Base-by-base conservation (phyloP, 2,329 filamentous ascomycete genomes). In the Zymoseptoria pseudotritici region DNA sequence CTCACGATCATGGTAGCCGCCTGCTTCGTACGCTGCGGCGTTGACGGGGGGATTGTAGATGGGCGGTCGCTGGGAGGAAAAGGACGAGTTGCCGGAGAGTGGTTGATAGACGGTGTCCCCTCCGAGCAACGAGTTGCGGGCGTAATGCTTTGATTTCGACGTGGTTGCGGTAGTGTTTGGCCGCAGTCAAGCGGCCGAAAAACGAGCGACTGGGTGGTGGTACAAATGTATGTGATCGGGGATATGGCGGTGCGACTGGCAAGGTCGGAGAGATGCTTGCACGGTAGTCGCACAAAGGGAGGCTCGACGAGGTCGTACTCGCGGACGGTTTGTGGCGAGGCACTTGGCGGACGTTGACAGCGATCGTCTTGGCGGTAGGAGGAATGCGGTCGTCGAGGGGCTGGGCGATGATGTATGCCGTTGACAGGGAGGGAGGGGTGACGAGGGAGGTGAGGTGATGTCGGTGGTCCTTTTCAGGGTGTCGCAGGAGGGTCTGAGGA, bases 71-170 rank as follows among this genome's bases (percentile, higher is more conserved):
- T 67, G 59, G 57, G 63, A 66, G 53, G 65, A 69, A 63, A 68
- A 65, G 60, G 60, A 63, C 31, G 60, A 65, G 59, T 63, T 62
- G 63, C 78, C 77, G 69, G 82, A 78, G 54, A 81, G 77, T 56
- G 77, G 78, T 67, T 81, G 79, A 63, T 74, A 74, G 50, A 67
- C 57, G 24, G 64, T 63, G 51, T 71, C 65, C 51, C 62, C 61
- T 76, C 82, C 82, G 67, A 86, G 77, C 70, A 86, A 81, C 77
- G 82, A 85, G 71, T 80, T 73, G 70, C 81, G 79, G 58, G 80
- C 78, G 71, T 80, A 78, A 77, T 83, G 80, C 67, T 78, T 78
- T 73, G 74, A 75, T 81, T 82, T 82, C 77, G 70, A 66, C 66
- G 70, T 70, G 65, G 67, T 71, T 68, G 59, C 68, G 67, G 69